phyloP scores from a whole-genome alignment of 768 basidiomycete species.

The Suillus discolor region DNA sequence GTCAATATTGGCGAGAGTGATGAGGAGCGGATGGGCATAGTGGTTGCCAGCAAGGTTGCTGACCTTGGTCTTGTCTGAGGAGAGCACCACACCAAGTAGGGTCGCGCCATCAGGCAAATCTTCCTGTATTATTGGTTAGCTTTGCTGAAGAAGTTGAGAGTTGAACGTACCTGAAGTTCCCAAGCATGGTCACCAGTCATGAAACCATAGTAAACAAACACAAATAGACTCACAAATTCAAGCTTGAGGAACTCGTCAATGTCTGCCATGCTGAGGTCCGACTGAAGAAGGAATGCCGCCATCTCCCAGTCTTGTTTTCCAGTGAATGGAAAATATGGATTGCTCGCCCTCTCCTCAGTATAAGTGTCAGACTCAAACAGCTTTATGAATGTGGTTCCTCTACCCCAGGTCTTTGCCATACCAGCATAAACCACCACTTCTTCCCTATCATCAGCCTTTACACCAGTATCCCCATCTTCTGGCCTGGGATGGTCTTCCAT shows the following conservation, averaged over 20 bases:
- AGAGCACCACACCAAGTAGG: constrained; percentile 31
- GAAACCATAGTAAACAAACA: constrained; percentile 25
- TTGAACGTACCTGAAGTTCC: constrained; percentile 24
- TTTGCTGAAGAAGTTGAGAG: background rate
- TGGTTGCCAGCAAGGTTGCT: constrained; percentile 11
- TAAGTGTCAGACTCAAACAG: no score
- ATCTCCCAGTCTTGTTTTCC: constrained; percentile 4
- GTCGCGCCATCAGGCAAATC: constrained; percentile 27
- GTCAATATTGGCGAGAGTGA: constrained; percentile 18
- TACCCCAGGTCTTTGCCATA: no score
- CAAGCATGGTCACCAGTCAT: constrained; percentile 29
- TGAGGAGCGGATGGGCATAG: constrained; percentile 13
- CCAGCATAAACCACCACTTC: no score
- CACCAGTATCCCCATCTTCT: no score
- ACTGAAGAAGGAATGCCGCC: background rate
- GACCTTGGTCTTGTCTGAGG: constrained; percentile 35
- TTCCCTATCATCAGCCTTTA: no score
- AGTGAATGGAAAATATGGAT: constrained; percentile 1
- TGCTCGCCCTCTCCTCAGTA: background rate
- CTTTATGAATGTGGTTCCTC: no score
- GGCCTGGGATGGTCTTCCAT: no score
- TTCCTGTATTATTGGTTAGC: constrained; percentile 11
- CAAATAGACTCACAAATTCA: constrained; percentile 1
- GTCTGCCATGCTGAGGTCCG: constrained; percentile 3
- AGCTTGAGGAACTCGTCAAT: background rate